A percentile compares a stretch with the other conserved stretches of the same genome.
phyloP scores from a whole-genome alignment of 768 basidiomycete genomes.

The Phlebiopsis gigantea region DNA sequence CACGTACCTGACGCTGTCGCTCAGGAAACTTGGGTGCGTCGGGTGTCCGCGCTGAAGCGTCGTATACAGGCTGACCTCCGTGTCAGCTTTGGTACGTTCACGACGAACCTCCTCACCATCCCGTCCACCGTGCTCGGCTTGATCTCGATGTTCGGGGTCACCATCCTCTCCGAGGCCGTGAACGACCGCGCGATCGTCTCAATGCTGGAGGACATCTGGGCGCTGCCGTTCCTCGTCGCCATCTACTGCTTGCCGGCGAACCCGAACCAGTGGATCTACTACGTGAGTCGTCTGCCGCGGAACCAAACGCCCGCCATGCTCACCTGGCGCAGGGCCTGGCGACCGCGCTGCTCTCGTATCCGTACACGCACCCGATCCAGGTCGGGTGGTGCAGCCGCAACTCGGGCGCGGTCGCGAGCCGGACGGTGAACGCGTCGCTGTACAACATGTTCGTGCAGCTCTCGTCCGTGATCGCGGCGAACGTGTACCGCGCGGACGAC shows the following conservation, averaged over 20 bases:
- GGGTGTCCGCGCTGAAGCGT: background rate
- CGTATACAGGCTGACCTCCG: background rate
- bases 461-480: constrained; percentile 37
- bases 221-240: constrained; percentile 55
- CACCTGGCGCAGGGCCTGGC: constrained; percentile 30
- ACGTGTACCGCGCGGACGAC: constrained; percentile 56
- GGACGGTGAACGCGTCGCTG: constrained; percentile 54
- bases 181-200: constrained; percentile 51
- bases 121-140: constrained; percentile 49
- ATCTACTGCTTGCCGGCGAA: constrained; percentile 43
- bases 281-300: constrained; percentile 28
- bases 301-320: background rate
- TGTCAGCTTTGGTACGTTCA: constrained; percentile 50
- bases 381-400: constrained; percentile 59
- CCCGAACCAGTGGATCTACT: constrained; percentile 50
- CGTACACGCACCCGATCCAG: constrained; percentile 49
- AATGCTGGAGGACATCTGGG: constrained; percentile 53
- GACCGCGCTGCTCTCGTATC: constrained; percentile 40
- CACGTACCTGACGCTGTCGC: constrained; percentile 54
- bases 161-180: constrained; percentile 45
- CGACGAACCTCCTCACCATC: constrained; percentile 56
- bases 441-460: constrained; percentile 56
- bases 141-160: constrained; percentile 44
- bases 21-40: constrained; percentile 46
- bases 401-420: constrained; percentile 51